Evolutionary conservation across 257 asterid genomes (phyloP), one percentile per base, ranked within the genome.

Genomic region (Schizonepeta tenuifolia): DNA sequence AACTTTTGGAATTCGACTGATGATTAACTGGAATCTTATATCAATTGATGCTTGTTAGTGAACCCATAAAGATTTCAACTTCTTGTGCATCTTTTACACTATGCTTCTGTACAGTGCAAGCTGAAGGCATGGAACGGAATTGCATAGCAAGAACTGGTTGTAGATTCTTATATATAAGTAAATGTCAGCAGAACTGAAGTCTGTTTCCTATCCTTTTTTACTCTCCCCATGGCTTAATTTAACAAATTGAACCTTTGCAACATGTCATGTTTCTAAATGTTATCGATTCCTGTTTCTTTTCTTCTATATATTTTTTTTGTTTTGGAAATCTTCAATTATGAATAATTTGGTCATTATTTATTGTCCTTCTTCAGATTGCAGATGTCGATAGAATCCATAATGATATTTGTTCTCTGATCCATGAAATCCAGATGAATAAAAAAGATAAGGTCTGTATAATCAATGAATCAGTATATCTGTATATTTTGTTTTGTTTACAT

Each of bases 401-500:
- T 44, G 86, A 70, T 28, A 54, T 79, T 56, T 78, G 75, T 64
- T 72, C 86, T 57, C 83, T 79, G 57, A 85, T 94, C 65, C 87
- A 74, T 55, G 97, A 83, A 36, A 80, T 91, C 70, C 87, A 80
- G 62, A 86, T 81, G 85, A 81, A 94, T 82, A 85, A 82, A 80
- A 78, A 18, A 60, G 87, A 90, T 77, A 91, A 87, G 96, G 98
- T 90, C 47, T 4, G 46, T 26, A 65, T 65, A 55, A 43, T 41
- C 55, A 62, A 31, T 31, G 3, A 28, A 28, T 75, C 2, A 7
- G 1, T n/a, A 38, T 71, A 24, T 22, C 17, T 2, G 2, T 40
- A 54, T 70, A 73, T 63, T 71, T 72, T 64, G 64, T 24, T 46
- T 15, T 31, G 31, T 63, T 46, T 53, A 43, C 59, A 35, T 67